Conservation (phyloP, 192 early-diverging fungal species). For the Rhizophagus clarus region DNA sequence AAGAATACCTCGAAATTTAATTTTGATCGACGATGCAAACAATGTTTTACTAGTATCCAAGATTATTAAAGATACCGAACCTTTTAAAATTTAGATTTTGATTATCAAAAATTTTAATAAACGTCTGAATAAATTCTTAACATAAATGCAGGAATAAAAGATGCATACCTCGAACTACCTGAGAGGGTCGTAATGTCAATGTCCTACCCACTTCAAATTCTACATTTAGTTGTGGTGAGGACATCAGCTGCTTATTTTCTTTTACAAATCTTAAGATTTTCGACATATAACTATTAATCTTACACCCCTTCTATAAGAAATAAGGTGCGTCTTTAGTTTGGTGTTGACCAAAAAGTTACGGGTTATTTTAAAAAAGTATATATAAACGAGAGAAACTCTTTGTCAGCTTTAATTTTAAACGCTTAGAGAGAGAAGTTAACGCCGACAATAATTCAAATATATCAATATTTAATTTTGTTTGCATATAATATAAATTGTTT, state of each 20-base stretch:
- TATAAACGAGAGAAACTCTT: too few species aligned
- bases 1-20: constrained; percentile 4
- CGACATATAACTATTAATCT: not conserved
- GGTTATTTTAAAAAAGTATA: too few species aligned
- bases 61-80: not conserved
- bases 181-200: not conserved
- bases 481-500: too few species aligned
- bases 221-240: not conserved
- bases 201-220: constrained; percentile 24
- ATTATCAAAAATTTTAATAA: not conserved
- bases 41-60: not conserved
- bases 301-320: not conserved
- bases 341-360: too few species aligned
- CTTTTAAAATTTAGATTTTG: not conserved
- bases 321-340: not conserved
- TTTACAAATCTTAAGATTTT: not conserved
- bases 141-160: too few species aligned
- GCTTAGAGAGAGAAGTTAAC: too few species aligned
- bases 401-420: too few species aligned
- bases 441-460: too few species aligned
- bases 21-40: constrained; percentile 6
- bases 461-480: too few species aligned
- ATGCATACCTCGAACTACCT: constrained; percentile 20
- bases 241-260: not conserved
- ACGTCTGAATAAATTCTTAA: not conserved